Percentiles rank a stretch among this genome's conserved stretches.
These are phyloP conservation scores for Vigna hirtella DNA, from an alignment of 306 rosid species.

Conservation along the genomic window DNA sequence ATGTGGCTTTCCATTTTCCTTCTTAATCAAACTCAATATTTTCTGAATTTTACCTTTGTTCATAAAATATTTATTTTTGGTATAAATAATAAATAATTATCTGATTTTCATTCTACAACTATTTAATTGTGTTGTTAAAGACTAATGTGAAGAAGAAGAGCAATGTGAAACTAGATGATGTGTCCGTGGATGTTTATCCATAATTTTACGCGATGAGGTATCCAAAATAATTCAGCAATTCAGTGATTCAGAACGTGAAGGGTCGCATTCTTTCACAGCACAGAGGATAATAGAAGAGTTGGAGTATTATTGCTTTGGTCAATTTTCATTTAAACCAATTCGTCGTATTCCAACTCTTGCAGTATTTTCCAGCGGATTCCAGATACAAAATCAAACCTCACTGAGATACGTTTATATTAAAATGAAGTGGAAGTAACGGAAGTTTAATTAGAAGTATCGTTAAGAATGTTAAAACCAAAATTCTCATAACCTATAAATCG, in stretches of 20 bases:
- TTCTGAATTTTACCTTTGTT: too few relatives aligned
- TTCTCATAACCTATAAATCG: too few relatives aligned
- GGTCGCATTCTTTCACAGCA: slow-evolving; percentile 36
- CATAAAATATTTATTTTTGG: too few relatives aligned
- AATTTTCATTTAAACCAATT: slow-evolving; percentile 39
- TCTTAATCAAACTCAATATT: not conserved
- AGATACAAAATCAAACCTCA: slow-evolving; percentile 17
- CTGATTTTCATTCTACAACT: too few relatives aligned
- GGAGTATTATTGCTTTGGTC: slow-evolving; percentile 24
- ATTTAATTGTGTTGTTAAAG: too few relatives aligned
- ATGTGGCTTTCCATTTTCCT: not conserved
- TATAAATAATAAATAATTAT: too few relatives aligned
- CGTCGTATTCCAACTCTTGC: slow-evolving; percentile 1
- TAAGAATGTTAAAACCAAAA: too few relatives aligned
- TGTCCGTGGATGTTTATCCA: not conserved
- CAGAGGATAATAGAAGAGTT: not conserved
- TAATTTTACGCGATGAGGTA: not conserved
- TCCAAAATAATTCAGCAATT: slow-evolving; percentile 19
- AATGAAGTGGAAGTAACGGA: too few relatives aligned
- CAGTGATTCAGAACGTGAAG: slow-evolving; percentile 17
- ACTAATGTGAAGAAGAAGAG: too few relatives aligned
- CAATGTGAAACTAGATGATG: too few relatives aligned
- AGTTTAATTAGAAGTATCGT: too few relatives aligned
- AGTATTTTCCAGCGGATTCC: slow-evolving; percentile 36
- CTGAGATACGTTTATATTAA: not conserved